These are phyloP conservation scores for Boletus tylopilopsis DNA, from an alignment of 768 basidiomycete genomes.

Conservation along the genomic window DNA sequence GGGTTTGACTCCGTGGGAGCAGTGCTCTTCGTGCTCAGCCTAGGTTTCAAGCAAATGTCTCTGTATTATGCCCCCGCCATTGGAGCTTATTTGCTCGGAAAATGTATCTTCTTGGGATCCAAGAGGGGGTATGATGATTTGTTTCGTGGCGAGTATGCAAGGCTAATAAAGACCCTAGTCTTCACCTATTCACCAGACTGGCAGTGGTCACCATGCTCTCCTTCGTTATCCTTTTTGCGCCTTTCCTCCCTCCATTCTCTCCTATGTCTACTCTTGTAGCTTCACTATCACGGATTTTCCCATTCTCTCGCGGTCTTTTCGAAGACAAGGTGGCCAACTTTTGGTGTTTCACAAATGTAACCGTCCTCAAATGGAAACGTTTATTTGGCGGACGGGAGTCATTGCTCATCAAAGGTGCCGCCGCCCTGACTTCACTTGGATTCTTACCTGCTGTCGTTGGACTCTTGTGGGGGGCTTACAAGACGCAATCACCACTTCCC, in stretches of 20 bases:
- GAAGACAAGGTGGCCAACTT: slow-evolving; percentile 98
- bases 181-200: slow-evolving; percentile 62
- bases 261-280: slow-evolving; percentile 48
- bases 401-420: slow-evolving; percentile 61
- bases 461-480: slow-evolving; percentile 38
- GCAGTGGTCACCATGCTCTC: slow-evolving; percentile 57
- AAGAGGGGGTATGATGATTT: slow-evolving; percentile 55
- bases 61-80: slow-evolving; percentile 91
- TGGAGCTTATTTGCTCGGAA: slow-evolving; percentile 87
- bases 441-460: slow-evolving; percentile 61
- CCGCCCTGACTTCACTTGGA: slow-evolving; percentile 61
- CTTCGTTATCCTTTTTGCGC: slow-evolving; percentile 69
- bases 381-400: slow-evolving; percentile 37
- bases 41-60: slow-evolving; percentile 96
- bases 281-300: slow-evolving; percentile 81
- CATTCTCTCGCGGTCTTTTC: slow-evolving; percentile 85
- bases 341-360: slow-evolving; percentile 91
- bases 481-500: slow-evolving; percentile 16
- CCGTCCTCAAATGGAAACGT: slow-evolving; percentile 74
- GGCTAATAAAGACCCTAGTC: slow-evolving; percentile 22
- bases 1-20: slow-evolving; percentile 75
- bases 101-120: slow-evolving; percentile 80
- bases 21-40: slow-evolving; percentile 74
- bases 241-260: slow-evolving; percentile 72
- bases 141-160: neutral